Conservation (phyloP, 2,329 filamentous ascomycete species). For the Fusarium pininemorale region DNA sequence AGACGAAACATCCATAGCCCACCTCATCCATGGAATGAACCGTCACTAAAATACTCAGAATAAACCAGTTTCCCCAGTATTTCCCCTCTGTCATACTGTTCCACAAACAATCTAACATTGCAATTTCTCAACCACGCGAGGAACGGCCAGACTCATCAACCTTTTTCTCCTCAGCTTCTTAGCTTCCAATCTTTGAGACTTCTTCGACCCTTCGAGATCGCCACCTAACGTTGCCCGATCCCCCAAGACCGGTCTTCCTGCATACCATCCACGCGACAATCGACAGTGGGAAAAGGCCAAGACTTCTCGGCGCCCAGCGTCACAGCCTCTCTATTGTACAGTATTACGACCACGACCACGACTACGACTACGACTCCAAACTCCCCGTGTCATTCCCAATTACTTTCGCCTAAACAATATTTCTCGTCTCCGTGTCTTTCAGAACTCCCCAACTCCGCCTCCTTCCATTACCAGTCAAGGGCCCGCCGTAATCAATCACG, state of each 20-base stretch:
- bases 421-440: neutral
- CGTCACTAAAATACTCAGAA: constrained; percentile 6
- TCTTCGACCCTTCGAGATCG: constrained; percentile 31
- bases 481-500: constrained; percentile 20
- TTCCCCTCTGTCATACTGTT: constrained; percentile 1
- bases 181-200: constrained; percentile 1
- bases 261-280: constrained; percentile 17
- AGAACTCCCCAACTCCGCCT: constrained; percentile 4
- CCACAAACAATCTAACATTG: neutral
- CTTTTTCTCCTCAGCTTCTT: neutral
- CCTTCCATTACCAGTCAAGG: constrained; percentile 12
- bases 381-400: neutral
- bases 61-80: constrained; percentile 14
- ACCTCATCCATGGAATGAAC: neutral
- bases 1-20: neutral
- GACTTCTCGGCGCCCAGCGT: constrained; percentile 27
- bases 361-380: neutral
- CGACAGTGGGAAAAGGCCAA: constrained; percentile 24
- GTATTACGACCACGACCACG: neutral
- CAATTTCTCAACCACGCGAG: constrained; percentile 6
- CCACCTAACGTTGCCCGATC: constrained; percentile 6
- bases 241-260: constrained; percentile 2
- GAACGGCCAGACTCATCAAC: neutral
- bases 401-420: neutral
- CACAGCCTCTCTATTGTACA: constrained; percentile 17